Evolutionary conservation across 768 basidiomycete species (phyloP).

Genomic region (Tricholoma matsutake): DNA sequence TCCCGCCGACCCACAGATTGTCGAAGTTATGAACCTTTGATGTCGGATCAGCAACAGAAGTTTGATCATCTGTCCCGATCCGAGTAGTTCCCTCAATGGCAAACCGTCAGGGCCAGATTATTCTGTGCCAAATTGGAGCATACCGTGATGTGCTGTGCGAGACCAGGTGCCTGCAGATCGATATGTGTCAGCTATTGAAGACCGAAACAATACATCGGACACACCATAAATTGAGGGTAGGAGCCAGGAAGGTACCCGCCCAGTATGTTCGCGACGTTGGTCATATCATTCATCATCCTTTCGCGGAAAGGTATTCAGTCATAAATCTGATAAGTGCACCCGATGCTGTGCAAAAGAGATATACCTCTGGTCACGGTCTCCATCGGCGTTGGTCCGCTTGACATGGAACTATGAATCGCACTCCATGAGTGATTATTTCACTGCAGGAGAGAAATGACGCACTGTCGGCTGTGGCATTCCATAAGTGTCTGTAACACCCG

Average conservation of each 20-base stretch:
- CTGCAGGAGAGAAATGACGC: background rate
- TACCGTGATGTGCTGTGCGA: background rate
- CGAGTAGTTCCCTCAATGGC: slow-evolving; percentile 11
- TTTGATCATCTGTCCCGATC: background rate
- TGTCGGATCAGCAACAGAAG: slow-evolving; percentile 23
- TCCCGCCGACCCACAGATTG: slow-evolving; percentile 33
- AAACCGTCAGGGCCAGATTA: background rate
- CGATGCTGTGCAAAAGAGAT: background rate
- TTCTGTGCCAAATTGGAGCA: background rate
- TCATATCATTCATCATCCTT: slow-evolving; percentile 20
- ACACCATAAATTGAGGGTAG: background rate
- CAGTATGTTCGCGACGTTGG: slow-evolving; percentile 23
- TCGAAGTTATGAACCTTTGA: slow-evolving; percentile 14
- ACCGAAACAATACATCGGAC: background rate
- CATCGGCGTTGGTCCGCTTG: background rate
- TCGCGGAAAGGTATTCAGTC: background rate
- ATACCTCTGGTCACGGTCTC: background rate
- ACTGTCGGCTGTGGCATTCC: background rate
- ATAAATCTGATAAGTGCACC: background rate
- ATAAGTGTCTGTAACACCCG: slow-evolving; percentile 4
- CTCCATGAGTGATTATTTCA: background rate
- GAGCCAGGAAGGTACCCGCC: slow-evolving; percentile 31
- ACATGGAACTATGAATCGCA: background rate
- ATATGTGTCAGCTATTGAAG: background rate
- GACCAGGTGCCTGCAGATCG: background rate